Base-by-base conservation (phyloP, 164 flowering plant species). In the Dillenia turbinata region DNA sequence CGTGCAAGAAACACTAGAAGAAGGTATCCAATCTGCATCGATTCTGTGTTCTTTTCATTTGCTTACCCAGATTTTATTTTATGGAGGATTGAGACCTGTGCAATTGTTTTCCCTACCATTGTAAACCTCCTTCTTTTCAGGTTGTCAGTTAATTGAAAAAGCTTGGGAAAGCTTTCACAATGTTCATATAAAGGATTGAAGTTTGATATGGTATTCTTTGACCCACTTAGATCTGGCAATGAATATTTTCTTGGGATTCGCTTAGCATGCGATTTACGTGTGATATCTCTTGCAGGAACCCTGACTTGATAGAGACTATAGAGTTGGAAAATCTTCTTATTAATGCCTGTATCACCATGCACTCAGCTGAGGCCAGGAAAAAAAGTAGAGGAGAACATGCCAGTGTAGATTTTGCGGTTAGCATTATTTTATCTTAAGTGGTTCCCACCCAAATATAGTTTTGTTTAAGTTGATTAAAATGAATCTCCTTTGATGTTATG, bases 301-400 rank as follows among this genome's bases (percentile, higher is more conserved):
- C 99, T 22, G 97, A 92, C 73, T 83, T 95, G 83, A 85, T 88
- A 58, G 97, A 95, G 75, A 88, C 97, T 9, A 55, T 95, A 13
- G 99, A 95, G 73, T 79, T 92, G 72, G 97, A 95, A 76, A 95
- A 95, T 73, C 92, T 95, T 64, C 69, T 92, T 78, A 95, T 92
- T 56, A 95, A 92, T 79, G 97, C 97, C 8, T 85, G 88, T 63
- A 81, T 95, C 55, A 92, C 99, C 47, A 88, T 95, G 99, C 97
- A 95, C 71, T 92, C 97, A 71, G 99, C 99, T 68, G 97, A 92
- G 70, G 97, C 99, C 47, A 81, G 97, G 72, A 95, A 92, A 70
- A 97, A 95, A 71, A 95, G 97, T 73, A 86, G 97, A 79, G 99
- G 97, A 68, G 97, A 97, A 40, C 99, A 95, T 78, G 97, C 97